phyloP scores from a whole-genome alignment of 805 yeast species.

The Danielozyma ontarioensis region DNA sequence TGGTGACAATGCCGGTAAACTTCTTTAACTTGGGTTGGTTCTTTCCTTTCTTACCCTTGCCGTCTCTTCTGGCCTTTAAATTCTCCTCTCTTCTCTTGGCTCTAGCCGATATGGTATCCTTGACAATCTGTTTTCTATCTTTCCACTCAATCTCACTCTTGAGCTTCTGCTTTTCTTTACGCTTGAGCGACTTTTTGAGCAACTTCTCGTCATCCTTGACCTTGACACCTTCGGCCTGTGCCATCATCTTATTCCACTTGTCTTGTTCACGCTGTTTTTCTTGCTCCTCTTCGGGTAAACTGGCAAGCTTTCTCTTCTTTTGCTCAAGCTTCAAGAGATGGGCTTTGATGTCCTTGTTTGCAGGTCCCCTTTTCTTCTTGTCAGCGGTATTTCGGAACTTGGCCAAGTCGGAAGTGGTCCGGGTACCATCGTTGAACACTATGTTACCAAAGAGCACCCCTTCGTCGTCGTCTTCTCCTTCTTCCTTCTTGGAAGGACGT shows the following conservation, averaged over 20 bases:
- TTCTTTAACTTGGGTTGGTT: slow-evolving; percentile 66
- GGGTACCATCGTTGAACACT: slow-evolving; percentile 74
- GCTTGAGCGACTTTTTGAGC: slow-evolving; percentile 78
- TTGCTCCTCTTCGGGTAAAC: slow-evolving; percentile 57
- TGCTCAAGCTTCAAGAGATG: slow-evolving; percentile 74
- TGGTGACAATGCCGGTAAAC: slow-evolving; percentile 48
- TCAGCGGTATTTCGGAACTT: slow-evolving; percentile 46
- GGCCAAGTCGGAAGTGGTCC: slow-evolving; percentile 67
- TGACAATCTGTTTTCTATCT: slow-evolving; percentile 79
- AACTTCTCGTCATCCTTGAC: slow-evolving; percentile 86
- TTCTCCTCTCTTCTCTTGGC: slow-evolving; percentile 90
- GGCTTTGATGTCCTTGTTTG: slow-evolving; percentile 76
- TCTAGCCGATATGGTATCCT: slow-evolving; percentile 66
- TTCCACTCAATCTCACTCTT: slow-evolving; percentile 89
- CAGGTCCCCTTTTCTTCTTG: slow-evolving; percentile 67
- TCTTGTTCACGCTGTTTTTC: slow-evolving; percentile 61
- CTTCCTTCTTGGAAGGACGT: slow-evolving; percentile 26
- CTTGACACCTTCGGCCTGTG: slow-evolving; percentile 85
- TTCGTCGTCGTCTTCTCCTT: slow-evolving; percentile 22
- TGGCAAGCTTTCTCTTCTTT: slow-evolving; percentile 59
- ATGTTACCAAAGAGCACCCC: slow-evolving; percentile 73
- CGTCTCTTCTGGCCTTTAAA: slow-evolving; percentile 75
- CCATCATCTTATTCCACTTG: slow-evolving; percentile 79
- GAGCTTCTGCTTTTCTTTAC: slow-evolving; percentile 76
- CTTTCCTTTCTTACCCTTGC: slow-evolving; percentile 76